A percentile compares a stretch with the other conserved stretches of the same genome.
phyloP scores from a whole-genome alignment of 495 filamentous ascomycete species.

The Elasticomyces elasticus region DNA sequence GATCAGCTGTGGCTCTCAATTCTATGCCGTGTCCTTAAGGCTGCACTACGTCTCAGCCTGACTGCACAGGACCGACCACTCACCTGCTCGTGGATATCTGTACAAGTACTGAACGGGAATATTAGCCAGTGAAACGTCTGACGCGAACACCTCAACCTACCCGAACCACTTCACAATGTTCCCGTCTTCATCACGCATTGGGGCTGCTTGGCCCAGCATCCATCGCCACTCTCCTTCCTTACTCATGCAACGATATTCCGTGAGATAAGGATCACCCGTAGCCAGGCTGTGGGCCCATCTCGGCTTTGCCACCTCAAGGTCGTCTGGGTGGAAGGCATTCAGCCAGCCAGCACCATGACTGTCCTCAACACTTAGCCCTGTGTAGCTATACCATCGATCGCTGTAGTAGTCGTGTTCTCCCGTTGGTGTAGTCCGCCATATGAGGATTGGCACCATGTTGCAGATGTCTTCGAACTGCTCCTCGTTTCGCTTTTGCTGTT shows the following conservation, averaged over 20 bases:
- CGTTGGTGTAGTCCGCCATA: constrained; percentile 53
- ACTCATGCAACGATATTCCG: constrained; percentile 56
- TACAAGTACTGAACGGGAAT: constrained; percentile 40
- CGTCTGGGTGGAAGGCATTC: constrained; percentile 44
- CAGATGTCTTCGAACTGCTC: constrained; percentile 58
- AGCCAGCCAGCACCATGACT: constrained; percentile 38
- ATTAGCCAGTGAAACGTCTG: neutral
- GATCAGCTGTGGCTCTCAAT: too few species aligned
- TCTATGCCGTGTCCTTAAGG: too few species aligned
- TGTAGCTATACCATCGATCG: constrained; percentile 60
- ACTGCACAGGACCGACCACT: too few species aligned
- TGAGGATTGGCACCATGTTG: constrained; percentile 59
- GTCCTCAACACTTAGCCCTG: constrained; percentile 48
- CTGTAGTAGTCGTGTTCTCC: constrained; percentile 59
- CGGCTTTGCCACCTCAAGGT: constrained; percentile 40
- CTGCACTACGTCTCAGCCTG: too few species aligned
- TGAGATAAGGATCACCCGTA: constrained; percentile 54
- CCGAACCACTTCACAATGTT: constrained; percentile 63
- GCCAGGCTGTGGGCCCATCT: constrained; percentile 48
- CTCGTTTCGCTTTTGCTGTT: constrained; percentile 53
- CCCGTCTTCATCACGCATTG: constrained; percentile 50
- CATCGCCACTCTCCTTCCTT: constrained; percentile 57
- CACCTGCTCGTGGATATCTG: constrained; percentile 55
- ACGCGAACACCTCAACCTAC: too few species aligned
- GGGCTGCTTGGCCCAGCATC: constrained; percentile 59